phyloP scores from a whole-genome alignment of 2,329 filamentous ascomycete genomes.

The Aspergillus quadricinctus region DNA sequence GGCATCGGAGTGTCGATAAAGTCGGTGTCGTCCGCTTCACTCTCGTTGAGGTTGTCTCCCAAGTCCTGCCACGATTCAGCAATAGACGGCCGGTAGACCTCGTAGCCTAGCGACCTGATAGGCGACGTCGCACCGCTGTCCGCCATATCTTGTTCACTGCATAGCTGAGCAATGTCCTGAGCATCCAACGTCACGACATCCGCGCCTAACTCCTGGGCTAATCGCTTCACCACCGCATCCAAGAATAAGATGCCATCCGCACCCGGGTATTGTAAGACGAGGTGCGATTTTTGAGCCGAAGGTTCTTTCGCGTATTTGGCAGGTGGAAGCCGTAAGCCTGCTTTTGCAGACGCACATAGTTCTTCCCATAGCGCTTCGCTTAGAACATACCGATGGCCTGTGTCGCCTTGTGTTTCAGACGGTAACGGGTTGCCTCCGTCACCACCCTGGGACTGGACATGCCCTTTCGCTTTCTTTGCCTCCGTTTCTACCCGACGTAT shows the following conservation, averaged over 20 bases:
- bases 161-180: conserved; percentile 44
- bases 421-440: conserved; percentile 20
- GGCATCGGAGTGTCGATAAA: conserved; percentile 14
- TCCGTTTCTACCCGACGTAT: conserved; percentile 21
- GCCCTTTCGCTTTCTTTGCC: conserved; percentile 10
- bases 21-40: conserved; percentile 43
- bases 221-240: conserved; percentile 58
- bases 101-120: conserved; percentile 49
- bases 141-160: conserved; percentile 39
- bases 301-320: conserved; percentile 43
- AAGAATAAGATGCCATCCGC: conserved; percentile 53
- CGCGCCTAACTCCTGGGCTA: conserved; percentile 54
- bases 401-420: conserved; percentile 10
- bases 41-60: conserved; percentile 47
- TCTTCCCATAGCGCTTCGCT: conserved; percentile 44
- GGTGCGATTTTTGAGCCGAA: conserved; percentile 50
- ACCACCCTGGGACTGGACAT: conserved; percentile 20
- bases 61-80: conserved; percentile 29
- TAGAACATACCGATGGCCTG: conserved; percentile 35
- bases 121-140: conserved; percentile 30
- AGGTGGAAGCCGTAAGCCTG: conserved; percentile 45
- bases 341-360: conserved; percentile 48
- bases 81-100: conserved; percentile 44
- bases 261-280: conserved; percentile 57
- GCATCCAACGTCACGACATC: conserved; percentile 43